Base-by-base conservation (phyloP, 2,329 filamentous ascomycete species). In the Mycosphaerella arachidis region DNA sequence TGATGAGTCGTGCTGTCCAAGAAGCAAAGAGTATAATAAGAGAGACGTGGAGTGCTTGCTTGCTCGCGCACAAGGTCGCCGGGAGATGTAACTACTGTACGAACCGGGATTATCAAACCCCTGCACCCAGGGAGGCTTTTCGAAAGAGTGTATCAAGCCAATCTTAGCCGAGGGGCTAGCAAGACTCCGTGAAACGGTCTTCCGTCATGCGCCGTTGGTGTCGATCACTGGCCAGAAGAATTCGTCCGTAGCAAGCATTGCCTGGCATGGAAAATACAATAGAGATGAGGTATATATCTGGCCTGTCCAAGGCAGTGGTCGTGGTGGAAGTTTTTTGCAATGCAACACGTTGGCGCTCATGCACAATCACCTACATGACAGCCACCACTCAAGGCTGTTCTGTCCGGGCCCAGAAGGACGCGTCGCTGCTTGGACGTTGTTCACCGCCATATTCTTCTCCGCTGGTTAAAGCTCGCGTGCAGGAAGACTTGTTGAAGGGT, bases 141-240 rank as follows among this genome's bases (percentile, higher is more conserved):
- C 33, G 53, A 29, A 20, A 13, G 20, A 40, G 53, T 55, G 53
- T 55, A 55, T 55, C 53, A 54, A 43, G 35, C 53, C 53, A 55
- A 55, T 55, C 53, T 37, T 58, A 35, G 56, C 56, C 56, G 48
- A 53, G 48, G 20, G 16, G 18, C 48, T 46, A 53, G 56, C 48
- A 12, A 12, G 3, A 35, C 27, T 20, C 46, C 3, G n/a, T 53
- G 56, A 48, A 48, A 48, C 43, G 33, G 53, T 20, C 29, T 50
- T 31, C 56, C 48, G 48, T 58, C 56, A 58, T 53, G 48, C 48
- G 48, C 56, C 56, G 56, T 53, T 58, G 56, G 18, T 30, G 46
- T 29, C 40, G 48, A 53, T 57, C 35, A 29, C n/a, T 13, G 20
- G 18, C 31, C 30, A n/a, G 45, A 16, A 16, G 20, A 24, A 46